A percentile compares a stretch with the other conserved stretches of the same genome.
These are phyloP conservation scores for Gloeopeniophorella convolvens DNA, from an alignment of 768 basidiomycete genomes.

Conservation along the genomic window DNA sequence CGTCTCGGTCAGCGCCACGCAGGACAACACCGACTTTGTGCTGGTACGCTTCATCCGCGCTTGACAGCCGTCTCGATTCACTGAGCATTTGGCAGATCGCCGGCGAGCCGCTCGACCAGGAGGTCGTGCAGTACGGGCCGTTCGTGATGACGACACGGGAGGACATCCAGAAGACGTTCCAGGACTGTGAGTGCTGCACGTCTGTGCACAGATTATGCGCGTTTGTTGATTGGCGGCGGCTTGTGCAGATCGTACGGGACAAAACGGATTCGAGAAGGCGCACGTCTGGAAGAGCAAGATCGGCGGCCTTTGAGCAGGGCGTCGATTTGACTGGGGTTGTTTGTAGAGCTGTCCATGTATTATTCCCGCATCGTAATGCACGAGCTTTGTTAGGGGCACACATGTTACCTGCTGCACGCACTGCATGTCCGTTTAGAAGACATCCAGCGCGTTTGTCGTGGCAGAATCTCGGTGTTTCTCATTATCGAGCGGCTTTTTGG, in stretches of 20 bases:
- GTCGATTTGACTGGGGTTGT: constrained; percentile 9
- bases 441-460: no score
- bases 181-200: constrained; percentile 54
- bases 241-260: constrained; percentile 54
- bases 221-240: constrained; percentile 9
- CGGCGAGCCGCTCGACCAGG: constrained; percentile 85
- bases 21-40: constrained; percentile 65
- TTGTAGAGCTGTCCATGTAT: no score
- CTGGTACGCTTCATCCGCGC: constrained; percentile 40
- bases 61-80: neutral
- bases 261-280: constrained; percentile 89
- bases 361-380: no score
- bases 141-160: constrained; percentile 80
- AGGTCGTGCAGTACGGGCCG: constrained; percentile 81
- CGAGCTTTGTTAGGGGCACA: no score
- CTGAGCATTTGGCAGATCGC: constrained; percentile 45
- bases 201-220: neutral
- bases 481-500: no score
- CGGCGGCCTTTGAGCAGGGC: constrained; percentile 31
- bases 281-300: constrained; percentile 85
- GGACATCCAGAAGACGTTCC: constrained; percentile 76
- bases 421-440: no score
- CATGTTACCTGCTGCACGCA: no score
- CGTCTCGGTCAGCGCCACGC: constrained; percentile 51
- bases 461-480: no score